Conservation (phyloP, 352 stramenopile species). For the Phytophthora fragariaefolia region DNA sequence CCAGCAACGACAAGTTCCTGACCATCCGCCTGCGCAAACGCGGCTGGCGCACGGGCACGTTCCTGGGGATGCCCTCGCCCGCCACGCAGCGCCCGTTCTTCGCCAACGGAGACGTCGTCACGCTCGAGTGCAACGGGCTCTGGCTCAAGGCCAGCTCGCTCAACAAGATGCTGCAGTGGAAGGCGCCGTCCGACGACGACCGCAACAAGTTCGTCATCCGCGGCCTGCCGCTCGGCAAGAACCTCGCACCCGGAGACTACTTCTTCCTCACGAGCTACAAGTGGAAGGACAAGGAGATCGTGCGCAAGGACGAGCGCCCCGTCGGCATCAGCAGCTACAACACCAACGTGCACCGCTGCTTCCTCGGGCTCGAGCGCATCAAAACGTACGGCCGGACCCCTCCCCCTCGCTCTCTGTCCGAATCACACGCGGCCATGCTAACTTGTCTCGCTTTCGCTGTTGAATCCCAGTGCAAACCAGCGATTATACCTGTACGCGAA, state of each 20-base stretch:
- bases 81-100: conserved; percentile 71
- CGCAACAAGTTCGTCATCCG: conserved; percentile 89
- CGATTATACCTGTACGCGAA: conserved; percentile 86
- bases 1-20: conserved; percentile 86
- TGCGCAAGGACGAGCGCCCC: conserved; percentile 78
- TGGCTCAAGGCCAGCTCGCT: conserved; percentile 80
- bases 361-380: conserved; percentile 83
- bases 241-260: conserved; percentile 78
- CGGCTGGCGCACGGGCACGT: conserved; percentile 57
- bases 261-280: conserved; percentile 90
- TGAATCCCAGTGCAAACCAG: conserved; percentile 55
- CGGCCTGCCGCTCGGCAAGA: conserved; percentile 75
- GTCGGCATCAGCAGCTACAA: conserved; percentile 87
- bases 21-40: conserved; percentile 84
- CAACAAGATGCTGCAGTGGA: conserved; percentile 90
- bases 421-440: not conserved
- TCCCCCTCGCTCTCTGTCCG: conserved; percentile 8
- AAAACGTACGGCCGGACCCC: conserved; percentile 54
- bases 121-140: conserved; percentile 87
- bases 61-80: conserved; percentile 34
- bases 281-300: conserved; percentile 89
- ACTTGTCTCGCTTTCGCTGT: conserved; percentile 3
- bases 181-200: conserved; percentile 82
- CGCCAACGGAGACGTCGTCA: conserved; percentile 87
- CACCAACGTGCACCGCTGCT: conserved; percentile 82